Evolutionary conservation across 202 grass and related monocot species (phyloP).

Genomic region (Elaeis oleifera): DNA sequence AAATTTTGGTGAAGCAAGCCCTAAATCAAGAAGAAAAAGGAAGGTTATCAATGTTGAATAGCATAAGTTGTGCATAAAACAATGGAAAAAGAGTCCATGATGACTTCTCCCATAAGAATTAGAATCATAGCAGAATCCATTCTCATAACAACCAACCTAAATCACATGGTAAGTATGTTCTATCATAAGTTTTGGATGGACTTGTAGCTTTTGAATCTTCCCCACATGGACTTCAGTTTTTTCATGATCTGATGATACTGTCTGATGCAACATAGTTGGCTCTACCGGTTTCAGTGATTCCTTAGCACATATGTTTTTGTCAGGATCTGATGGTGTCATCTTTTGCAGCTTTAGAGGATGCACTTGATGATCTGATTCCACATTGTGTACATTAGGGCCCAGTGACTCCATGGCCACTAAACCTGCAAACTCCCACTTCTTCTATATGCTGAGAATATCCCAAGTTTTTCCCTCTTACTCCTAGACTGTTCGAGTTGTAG

Average conservation of each 20-base stretch:
- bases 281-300: slow-evolving; percentile 13
- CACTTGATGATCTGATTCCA: slow-evolving; percentile 32
- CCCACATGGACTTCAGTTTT: slow-evolving; percentile 27
- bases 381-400: slow-evolving; percentile 10
- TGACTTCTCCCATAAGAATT: too few relatives aligned
- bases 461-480: slow-evolving; percentile 18
- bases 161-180: slow-evolving; percentile 6
- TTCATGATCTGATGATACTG: slow-evolving; percentile 16
- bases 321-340: slow-evolving; percentile 12
- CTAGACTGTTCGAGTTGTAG: slow-evolving; percentile 19
- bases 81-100: slow-evolving; percentile 1
- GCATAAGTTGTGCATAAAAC: too few relatives aligned
- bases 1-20: slow-evolving; percentile 44
- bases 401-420: too few relatives aligned
- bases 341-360: slow-evolving; percentile 29
- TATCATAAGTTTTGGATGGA: slow-evolving; percentile 10
- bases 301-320: neutral
- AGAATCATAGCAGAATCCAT: slow-evolving; percentile 2
- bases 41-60: neutral
- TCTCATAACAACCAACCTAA: slow-evolving; percentile 37
- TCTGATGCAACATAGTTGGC: slow-evolving; percentile 7
- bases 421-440: slow-evolving; percentile 7
- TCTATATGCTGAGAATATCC: slow-evolving; percentile 20
- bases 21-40: slow-evolving; percentile 18
- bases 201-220: slow-evolving; percentile 24